These are phyloP conservation scores for Teratosphaeria epicoccoides DNA, from an alignment of 2,329 filamentous ascomycete species.

Conservation along the genomic window DNA sequence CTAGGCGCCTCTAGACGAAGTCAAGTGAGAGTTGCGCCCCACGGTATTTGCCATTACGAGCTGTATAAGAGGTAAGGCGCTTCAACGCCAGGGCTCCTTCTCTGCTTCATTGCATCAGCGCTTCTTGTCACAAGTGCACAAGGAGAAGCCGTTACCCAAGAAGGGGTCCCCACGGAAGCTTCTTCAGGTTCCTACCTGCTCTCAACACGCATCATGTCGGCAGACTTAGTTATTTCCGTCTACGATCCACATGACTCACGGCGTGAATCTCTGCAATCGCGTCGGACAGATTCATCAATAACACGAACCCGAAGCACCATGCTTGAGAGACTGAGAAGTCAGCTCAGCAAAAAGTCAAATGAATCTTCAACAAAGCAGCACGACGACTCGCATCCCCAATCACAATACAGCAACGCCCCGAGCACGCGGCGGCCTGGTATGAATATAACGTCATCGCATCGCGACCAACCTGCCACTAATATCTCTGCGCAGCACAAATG, in stretches of 20 bases:
- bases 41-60: neutral
- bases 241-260: neutral
- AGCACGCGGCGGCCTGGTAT: slow-evolving; percentile 13
- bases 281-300: slow-evolving; percentile 11
- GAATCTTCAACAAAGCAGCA: slow-evolving; percentile 5
- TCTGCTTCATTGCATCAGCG: neutral
- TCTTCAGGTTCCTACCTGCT: neutral
- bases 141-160: neutral
- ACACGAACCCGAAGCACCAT: slow-evolving; percentile 4
- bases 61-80: neutral
- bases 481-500: neutral
- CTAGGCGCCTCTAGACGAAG: too few relatives aligned
- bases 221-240: neutral
- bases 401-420: slow-evolving; percentile 11
- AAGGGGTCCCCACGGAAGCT: neutral
- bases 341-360: slow-evolving; percentile 9
- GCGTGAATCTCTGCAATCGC: too few relatives aligned
- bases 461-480: neutral
- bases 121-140: neutral
- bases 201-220: neutral
- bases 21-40: neutral
- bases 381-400: slow-evolving; percentile 11
- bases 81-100: neutral
- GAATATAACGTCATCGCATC: neutral
- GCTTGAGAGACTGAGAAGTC: slow-evolving; percentile 11